These are phyloP conservation scores for Epichloe gansuensis DNA, from an alignment of 2,329 filamentous ascomycete genomes.

Conservation along the genomic window DNA sequence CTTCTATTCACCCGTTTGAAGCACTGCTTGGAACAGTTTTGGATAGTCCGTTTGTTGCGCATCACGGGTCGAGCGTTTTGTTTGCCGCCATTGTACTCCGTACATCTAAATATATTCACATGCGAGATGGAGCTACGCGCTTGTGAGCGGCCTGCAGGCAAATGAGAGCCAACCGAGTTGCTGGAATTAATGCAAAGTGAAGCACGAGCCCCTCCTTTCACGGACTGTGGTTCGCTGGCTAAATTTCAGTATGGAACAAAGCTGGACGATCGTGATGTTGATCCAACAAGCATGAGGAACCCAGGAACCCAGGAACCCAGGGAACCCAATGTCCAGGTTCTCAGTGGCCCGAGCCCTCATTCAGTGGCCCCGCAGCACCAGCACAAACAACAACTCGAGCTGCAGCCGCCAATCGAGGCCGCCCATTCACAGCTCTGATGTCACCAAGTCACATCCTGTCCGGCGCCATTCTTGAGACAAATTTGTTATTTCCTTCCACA, in stretches of 20 bases:
- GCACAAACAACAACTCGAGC: too few relatives aligned
- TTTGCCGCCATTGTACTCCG: not conserved
- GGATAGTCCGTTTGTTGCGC: too few relatives aligned
- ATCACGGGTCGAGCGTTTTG: not conserved
- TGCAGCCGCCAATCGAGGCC: not conserved
- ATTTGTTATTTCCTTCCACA: not conserved
- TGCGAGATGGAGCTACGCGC: not conserved
- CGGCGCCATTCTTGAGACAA: not conserved
- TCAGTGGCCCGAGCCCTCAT: too few relatives aligned
- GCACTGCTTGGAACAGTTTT: too few relatives aligned
- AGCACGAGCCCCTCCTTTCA: not conserved
- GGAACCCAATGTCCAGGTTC: too few relatives aligned
- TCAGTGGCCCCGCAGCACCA: too few relatives aligned
- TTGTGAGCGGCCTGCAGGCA: not conserved
- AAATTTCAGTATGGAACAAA: too few relatives aligned
- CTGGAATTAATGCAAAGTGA: not conserved
- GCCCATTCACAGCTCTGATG: slow-evolving; percentile 22
- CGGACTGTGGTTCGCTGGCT: too few relatives aligned
- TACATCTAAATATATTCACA: not conserved
- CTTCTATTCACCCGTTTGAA: too few relatives aligned
- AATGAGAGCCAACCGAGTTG: not conserved
- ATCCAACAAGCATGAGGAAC: too few relatives aligned
- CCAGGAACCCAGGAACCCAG: too few relatives aligned
- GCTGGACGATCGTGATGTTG: too few relatives aligned
- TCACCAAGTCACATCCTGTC: slow-evolving; percentile 12